A percentile compares a stretch with the other conserved stretches of the same genome.
phyloP scores from a whole-genome alignment of 805 yeast genomes.

The Kregervanrija pseudodelftensis region DNA sequence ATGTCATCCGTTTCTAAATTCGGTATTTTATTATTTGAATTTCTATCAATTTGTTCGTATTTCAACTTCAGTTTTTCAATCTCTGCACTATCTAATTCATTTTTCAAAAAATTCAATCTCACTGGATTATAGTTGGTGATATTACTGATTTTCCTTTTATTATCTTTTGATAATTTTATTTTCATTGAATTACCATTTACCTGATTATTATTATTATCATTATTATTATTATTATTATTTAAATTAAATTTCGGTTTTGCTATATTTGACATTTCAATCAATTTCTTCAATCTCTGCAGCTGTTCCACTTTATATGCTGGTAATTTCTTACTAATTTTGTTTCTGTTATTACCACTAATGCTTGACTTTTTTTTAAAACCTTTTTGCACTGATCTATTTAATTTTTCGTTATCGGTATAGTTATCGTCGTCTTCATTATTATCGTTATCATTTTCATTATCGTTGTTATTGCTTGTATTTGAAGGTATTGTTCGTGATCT shows the following conservation, averaged over 20 bases:
- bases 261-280: constrained; percentile 12
- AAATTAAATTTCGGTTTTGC: constrained; percentile 13
- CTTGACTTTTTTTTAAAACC: no score
- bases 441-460: no score
- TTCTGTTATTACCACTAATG: no score
- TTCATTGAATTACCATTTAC: not conserved
- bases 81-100: not conserved
- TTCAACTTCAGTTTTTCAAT: not conserved
- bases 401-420: no score
- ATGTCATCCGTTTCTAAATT: constrained; percentile 4
- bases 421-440: no score
- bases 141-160: constrained; percentile 10
- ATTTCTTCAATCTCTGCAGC: constrained; percentile 5
- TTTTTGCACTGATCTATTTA: no score
- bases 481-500: no score
- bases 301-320: constrained; percentile 13
- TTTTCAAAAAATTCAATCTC: constrained; percentile 5
- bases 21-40: constrained; percentile 3
- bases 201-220: no score
- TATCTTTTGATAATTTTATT: not conserved
- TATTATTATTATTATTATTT: not conserved
- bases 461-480: no score
- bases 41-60: constrained; percentile 4
- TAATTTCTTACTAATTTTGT: constrained; percentile 3
- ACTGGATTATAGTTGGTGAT: constrained; percentile 13